These are phyloP conservation scores for Pichia kluyveri DNA, from an alignment of 805 yeast genomes.

Conservation along the genomic window DNA sequence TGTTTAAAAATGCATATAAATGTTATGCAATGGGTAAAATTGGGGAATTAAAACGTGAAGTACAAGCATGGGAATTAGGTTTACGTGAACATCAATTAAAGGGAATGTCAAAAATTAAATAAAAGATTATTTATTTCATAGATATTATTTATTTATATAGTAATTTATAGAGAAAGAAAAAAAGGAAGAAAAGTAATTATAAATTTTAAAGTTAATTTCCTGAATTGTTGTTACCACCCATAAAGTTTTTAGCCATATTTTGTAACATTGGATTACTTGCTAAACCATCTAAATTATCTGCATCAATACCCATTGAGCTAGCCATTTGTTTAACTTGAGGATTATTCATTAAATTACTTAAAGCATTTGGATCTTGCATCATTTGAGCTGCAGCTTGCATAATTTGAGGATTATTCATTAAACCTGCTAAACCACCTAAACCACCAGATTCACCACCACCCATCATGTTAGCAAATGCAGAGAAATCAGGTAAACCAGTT, in stretches of 20 bases:
- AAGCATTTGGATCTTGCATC: constrained; percentile 80
- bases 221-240: constrained; percentile 37
- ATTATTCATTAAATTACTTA: constrained; percentile 68
- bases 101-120: neutral
- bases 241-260: constrained; percentile 62
- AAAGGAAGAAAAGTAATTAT: too few species aligned
- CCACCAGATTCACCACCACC: constrained; percentile 61
- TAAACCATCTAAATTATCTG: constrained; percentile 50
- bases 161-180: too few species aligned
- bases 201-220: too few species aligned
- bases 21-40: constrained; percentile 23
- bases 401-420: constrained; percentile 72
- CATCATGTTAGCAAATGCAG: constrained; percentile 52
- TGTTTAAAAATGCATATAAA: constrained; percentile 30
- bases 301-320: constrained; percentile 60
- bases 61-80: constrained; percentile 15
- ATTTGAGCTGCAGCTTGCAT: constrained; percentile 82
- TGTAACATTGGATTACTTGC: constrained; percentile 76
- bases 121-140: neutral
- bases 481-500: constrained; percentile 67
- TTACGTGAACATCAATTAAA: neutral
- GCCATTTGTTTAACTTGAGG: constrained; percentile 93
- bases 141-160: too few species aligned
- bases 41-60: constrained; percentile 14
- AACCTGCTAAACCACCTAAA: constrained; percentile 62